Percentiles rank a stretch among this genome's conserved stretches.
phyloP scores from a whole-genome alignment of 2,329 filamentous ascomycete genomes.

The Macrophomina tecta region DNA sequence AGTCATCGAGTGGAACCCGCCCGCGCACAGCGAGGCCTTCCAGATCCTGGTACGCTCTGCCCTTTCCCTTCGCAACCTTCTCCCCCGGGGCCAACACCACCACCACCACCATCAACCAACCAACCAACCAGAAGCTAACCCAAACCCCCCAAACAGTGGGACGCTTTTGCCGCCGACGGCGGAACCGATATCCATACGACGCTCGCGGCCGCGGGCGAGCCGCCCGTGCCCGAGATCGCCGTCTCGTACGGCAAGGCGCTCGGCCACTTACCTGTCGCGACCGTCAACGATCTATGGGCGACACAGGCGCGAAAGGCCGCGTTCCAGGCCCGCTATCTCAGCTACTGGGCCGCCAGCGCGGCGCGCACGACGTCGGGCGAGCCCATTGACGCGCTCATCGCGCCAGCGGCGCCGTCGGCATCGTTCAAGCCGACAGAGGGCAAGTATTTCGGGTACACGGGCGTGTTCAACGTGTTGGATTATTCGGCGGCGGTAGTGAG shows the following conservation, averaged over 20 bases:
- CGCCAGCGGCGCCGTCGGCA: slow-evolving; percentile 45
- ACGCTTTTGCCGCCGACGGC: slow-evolving; percentile 11
- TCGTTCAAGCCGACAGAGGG: slow-evolving; percentile 53
- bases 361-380: slow-evolving; percentile 37
- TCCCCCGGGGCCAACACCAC: too few relatives aligned
- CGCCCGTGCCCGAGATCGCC: slow-evolving; percentile 37
- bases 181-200: slow-evolving; percentile 1
- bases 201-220: slow-evolving; percentile 38
- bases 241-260: neutral
- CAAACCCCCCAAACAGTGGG: neutral
- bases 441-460: slow-evolving; percentile 54
- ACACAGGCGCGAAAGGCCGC: neutral
- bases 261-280: slow-evolving; percentile 34
- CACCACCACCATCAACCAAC: too few relatives aligned
- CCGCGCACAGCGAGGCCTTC: slow-evolving; percentile 15
- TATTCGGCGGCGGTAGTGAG: slow-evolving; percentile 62
- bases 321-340: slow-evolving; percentile 36
- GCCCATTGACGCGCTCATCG: slow-evolving; percentile 46
- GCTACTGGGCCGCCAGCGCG: slow-evolving; percentile 46
- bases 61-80: too few relatives aligned
- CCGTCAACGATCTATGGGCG: neutral
- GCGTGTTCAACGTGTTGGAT: slow-evolving; percentile 62
- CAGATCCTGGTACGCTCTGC: slow-evolving; percentile 1
- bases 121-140: too few relatives aligned
- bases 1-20: slow-evolving; percentile 32